A percentile compares a stretch with the other conserved stretches of the same genome.
phyloP scores from a whole-genome alignment of 2,329 filamentous ascomycete genomes.

The Epichloe festucae region DNA sequence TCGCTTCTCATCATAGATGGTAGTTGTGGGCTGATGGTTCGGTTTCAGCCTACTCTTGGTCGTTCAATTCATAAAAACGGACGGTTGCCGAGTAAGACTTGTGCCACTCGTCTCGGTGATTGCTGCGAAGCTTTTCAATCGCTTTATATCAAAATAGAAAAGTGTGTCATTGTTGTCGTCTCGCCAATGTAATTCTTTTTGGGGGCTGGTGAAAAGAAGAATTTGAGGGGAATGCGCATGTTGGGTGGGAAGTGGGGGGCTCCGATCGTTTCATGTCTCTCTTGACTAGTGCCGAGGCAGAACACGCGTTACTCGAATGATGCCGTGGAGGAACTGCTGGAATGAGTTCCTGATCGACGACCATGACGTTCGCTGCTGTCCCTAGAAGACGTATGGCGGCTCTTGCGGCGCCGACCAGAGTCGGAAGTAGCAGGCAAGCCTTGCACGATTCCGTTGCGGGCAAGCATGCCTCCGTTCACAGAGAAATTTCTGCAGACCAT shows the following conservation, averaged over 20 bases:
- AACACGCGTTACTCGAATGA: constrained; percentile 38
- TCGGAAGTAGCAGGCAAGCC: constrained; percentile 43
- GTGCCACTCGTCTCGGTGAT: constrained; percentile 19
- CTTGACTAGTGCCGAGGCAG: background rate
- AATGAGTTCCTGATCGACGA: constrained; percentile 43
- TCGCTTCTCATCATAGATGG: background rate
- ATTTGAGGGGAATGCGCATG: background rate
- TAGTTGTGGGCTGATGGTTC: background rate
- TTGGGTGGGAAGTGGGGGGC: background rate
- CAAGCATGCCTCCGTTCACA: constrained; percentile 85
- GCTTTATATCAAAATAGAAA: constrained; percentile 12
- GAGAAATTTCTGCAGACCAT: constrained; percentile 98
- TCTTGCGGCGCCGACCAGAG: constrained; percentile 35
- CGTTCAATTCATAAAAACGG: constrained; percentile 6
- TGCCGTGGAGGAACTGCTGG: constrained; percentile 49
- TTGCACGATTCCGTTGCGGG: constrained; percentile 55
- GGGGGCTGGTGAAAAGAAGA: background rate
- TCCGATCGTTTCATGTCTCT: constrained; percentile 2
- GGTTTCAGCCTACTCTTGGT: constrained; percentile 1
- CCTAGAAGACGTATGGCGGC: constrained; percentile 36
- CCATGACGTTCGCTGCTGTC: constrained; percentile 31
- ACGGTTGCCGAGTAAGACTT: constrained; percentile 7
- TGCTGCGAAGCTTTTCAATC: constrained; percentile 27
- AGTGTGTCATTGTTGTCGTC: background rate
- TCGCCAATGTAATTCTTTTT: background rate